These are phyloP conservation scores for Phycomyces blakesleeanus DNA, from an alignment of 192 early-diverging fungal genomes.

Conservation along the genomic window DNA sequence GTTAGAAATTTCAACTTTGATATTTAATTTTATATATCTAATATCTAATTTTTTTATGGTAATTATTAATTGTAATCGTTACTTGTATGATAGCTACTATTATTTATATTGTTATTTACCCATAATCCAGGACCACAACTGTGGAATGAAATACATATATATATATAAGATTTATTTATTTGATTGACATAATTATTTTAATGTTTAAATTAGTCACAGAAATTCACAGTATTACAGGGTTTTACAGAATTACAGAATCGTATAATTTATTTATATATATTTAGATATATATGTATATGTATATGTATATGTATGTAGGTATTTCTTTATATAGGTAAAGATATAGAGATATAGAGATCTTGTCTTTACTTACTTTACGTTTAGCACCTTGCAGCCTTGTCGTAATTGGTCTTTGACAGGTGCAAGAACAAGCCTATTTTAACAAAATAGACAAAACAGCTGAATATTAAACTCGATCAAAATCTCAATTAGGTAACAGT, in stretches of 20 bases:
- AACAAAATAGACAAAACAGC: neutral
- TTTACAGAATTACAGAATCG: no score
- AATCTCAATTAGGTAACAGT: neutral
- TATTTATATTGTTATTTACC: no score
- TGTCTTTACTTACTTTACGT: constrained; percentile 18
- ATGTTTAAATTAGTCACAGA: no score
- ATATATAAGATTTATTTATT: no score
- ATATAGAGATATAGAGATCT: no score
- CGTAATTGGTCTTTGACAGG: constrained; percentile 6
- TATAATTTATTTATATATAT: neutral
- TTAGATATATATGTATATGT: neutral
- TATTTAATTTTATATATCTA: neutral
- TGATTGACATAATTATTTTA: no score
- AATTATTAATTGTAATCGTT: no score
- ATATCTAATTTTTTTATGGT: neutral
- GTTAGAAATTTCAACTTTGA: neutral
- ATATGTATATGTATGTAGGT: no score
- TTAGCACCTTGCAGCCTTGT: constrained; percentile 18
- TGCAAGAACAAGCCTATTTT: constrained; percentile 13
- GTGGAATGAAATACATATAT: no score
- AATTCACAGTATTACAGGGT: no score
- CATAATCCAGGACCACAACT: constrained; percentile 28
- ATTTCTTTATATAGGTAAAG: no score
- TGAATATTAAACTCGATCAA: neutral
- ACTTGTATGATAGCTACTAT: no score